These are phyloP conservation scores for Russula emetica DNA, from an alignment of 768 basidiomycete species.

Conservation along the genomic window DNA sequence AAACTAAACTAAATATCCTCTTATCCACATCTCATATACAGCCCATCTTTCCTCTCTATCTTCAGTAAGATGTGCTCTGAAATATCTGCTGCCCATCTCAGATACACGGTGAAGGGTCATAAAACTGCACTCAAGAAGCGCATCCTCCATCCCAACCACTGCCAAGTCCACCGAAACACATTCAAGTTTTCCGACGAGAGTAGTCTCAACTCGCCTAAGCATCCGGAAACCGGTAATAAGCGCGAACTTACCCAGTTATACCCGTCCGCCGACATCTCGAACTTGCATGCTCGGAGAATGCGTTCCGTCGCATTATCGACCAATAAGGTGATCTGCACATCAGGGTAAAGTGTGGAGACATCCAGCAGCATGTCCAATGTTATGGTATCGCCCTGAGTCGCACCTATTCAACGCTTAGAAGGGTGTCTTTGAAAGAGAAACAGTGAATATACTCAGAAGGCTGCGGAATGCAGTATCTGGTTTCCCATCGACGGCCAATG, in stretches of 20 bases:
- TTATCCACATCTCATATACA: conserved; percentile 43
- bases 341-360: conserved; percentile 27
- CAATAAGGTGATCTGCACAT: conserved; percentile 37
- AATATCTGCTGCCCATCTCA: conserved; percentile 30
- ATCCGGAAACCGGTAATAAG: neutral
- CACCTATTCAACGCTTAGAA: conserved; percentile 27
- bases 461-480: conserved; percentile 49
- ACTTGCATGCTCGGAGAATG: conserved; percentile 33
- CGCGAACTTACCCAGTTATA: conserved; percentile 34
- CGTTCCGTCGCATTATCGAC: conserved; percentile 36
- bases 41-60: conserved; percentile 36
- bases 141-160: neutral
- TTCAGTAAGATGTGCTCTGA: conserved; percentile 33
- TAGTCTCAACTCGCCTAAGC: neutral
- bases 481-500: conserved; percentile 54
- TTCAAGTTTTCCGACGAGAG: neutral
- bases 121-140: conserved; percentile 15
- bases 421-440: neutral
- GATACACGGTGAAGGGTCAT: conserved; percentile 7
- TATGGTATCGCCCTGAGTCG: conserved; percentile 38
- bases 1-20: conserved; percentile 23
- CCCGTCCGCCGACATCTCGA: conserved; percentile 35
- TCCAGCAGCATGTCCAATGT: conserved; percentile 38
- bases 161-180: conserved; percentile 13
- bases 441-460: conserved; percentile 39